These are phyloP conservation scores for Trichosporon asahii DNA, from an alignment of 1,284 basidiomycete species.

Conservation along the genomic window DNA sequence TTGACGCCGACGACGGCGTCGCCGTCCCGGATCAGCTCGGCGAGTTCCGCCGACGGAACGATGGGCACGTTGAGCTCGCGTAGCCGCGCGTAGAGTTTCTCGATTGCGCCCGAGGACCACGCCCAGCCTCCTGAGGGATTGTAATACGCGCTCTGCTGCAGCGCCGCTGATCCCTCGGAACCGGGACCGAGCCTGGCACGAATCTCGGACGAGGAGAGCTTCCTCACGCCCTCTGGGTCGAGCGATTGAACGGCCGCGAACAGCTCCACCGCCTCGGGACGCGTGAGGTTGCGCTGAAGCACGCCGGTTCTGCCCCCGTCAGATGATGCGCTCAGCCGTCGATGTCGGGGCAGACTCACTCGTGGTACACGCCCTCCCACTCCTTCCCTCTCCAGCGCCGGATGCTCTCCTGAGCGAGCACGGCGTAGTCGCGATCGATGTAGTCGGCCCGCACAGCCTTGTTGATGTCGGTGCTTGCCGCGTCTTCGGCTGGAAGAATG, in stretches of 20 bases:
- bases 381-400: conserved; percentile 62
- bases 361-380: conserved; percentile 70
- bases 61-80: conserved; percentile 59
- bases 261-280: background rate
- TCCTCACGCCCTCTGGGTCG: background rate
- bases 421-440: conserved; percentile 57
- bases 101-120: conserved; percentile 64
- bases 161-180: conserved; percentile 26
- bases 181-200: background rate
- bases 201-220: background rate
- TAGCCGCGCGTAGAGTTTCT: conserved; percentile 60
- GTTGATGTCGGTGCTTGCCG: conserved; percentile 79
- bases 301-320: background rate
- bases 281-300: background rate
- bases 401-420: conserved; percentile 69
- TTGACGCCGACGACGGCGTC: background rate
- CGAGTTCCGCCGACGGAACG: conserved; percentile 55
- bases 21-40: background rate
- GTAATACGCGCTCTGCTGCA: conserved; percentile 54
- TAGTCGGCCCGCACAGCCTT: conserved; percentile 60
- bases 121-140: conserved; percentile 79
- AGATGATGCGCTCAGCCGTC: background rate
- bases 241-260: background rate
- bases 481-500: conserved; percentile 68
- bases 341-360: conserved; percentile 58